Evolutionary conservation across 2,329 filamentous ascomycete species (phyloP).

Genomic region (Leptographium lundbergii): DNA sequence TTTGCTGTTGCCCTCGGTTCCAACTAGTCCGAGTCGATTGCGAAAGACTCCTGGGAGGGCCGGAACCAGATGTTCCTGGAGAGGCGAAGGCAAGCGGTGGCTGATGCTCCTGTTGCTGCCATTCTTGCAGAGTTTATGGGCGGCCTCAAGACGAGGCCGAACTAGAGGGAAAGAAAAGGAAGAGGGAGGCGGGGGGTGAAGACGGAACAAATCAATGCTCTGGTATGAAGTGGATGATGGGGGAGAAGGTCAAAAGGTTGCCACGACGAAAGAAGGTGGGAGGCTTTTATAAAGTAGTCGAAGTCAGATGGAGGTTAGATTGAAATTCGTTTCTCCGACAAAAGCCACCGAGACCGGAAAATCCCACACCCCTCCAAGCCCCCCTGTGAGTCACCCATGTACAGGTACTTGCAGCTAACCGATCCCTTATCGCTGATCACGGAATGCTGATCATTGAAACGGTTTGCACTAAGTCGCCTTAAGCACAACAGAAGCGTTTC

Average conservation of each 20-base stretch:
- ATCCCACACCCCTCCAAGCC: background rate
- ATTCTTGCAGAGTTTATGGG: slow-evolving; percentile 12
- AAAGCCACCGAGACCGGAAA: background rate
- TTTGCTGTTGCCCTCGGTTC: background rate
- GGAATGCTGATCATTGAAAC: too few relatives aligned
- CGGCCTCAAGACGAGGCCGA: slow-evolving; percentile 9
- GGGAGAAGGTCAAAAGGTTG: background rate
- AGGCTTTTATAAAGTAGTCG: background rate
- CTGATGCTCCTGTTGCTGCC: slow-evolving; percentile 5
- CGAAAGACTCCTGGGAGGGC: slow-evolving; percentile 3
- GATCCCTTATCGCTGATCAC: background rate
- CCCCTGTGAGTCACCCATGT: background rate
- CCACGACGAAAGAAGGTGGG: background rate
- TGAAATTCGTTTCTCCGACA: background rate
- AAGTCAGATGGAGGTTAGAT: too few relatives aligned
- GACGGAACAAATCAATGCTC: background rate
- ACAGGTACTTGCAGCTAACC: background rate
- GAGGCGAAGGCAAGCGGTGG: slow-evolving; percentile 1
- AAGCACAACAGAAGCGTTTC: background rate
- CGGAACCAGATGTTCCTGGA: slow-evolving; percentile 5
- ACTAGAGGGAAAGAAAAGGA: background rate
- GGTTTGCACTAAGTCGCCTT: background rate
- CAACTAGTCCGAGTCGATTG: slow-evolving; percentile 5
- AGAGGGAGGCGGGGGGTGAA: background rate
- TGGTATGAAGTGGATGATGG: background rate